Base-by-base conservation (phyloP, 23 red algal species). In the Gracilaria caudata region DNA sequence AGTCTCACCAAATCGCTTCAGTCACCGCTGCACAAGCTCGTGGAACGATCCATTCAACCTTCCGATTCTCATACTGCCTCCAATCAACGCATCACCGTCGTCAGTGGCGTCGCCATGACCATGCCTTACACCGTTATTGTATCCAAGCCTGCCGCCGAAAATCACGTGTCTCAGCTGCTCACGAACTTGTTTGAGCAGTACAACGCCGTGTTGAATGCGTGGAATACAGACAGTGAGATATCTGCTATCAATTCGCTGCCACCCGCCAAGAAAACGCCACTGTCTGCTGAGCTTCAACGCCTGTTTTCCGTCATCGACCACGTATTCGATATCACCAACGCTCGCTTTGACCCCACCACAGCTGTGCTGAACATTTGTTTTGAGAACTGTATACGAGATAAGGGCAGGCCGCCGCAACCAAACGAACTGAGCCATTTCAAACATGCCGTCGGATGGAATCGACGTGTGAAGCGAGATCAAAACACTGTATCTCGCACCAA, bases 271-370 rank as follows among this genome's bases (percentile, higher is more conserved):
- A 74, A 53, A 16, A 29, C 57, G 21, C 65, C 66, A 11, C 24
- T 86, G 51, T 93, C 90, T 4, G 14, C 58, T 10, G 33, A 30
- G 45, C 45, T 93, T 3, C 24, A 51, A 59, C 44, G 30, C n/a
- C 79, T 93, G 14, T 85, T 93, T 58, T 35, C 41, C n/a, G 47
- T 77, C 21, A 57, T 85, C 41, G 90, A 84, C 53, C 30, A 61
- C 20, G 64, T 86, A 2, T 41, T 77, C 32, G 47, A 56, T 30
- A 68, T 84, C 37, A 78, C 90, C 3, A 43, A 85, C 53, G 65
- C 68, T 38, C 90, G 90, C 37, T 93, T 93, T 78, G 90, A 93
- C 58, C 90, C 90, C 35, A 93, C 90, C 68, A 73, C 81, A 41
- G 79, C 43, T 30, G 79, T 76, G 16, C 56, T 93, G 35, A 61